Evolutionary conservation across 2,329 filamentous ascomycete species (phyloP), one percentile per base, ranked within the genome.

Genomic region (Aspergillus ustus): DNA sequence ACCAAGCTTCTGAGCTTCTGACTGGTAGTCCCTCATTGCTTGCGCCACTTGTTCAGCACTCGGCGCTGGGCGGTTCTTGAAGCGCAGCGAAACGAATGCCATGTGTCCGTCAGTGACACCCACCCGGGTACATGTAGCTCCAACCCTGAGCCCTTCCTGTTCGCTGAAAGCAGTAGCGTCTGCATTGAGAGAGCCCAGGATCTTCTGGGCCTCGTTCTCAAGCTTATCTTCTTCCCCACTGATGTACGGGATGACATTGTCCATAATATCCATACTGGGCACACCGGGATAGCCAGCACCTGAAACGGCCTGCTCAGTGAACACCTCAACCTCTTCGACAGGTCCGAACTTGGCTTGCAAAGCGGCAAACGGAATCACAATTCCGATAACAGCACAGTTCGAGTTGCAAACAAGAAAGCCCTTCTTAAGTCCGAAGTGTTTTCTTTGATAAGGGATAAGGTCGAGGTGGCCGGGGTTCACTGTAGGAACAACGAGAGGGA

Each of bases 371-470:
- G 95, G 95, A 66, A 97, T 96, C 63, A 97, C 94, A 61, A 98
- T 87, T 52, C 94, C 94, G 71, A 98, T 97, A 73, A 97, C 94
- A 60, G 94, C 94, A 81, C 95, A 99, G 82, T 98, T 98, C 67
- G 92, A 96, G 83, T 98, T 98, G 85, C 94, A 98, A 63, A 97
- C 92, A 43, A 98, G 82, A 82, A 98, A 97, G 25, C 95, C 95
- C 79, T 91, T 93, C 65, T 90, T 82, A 49, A 97, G 83, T 29
- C 82, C 82, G 76, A 91, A 87, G 48, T 90, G 84, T 73, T 87
- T 84, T 65, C 91, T 86, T 81, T 98, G 94, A 78, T 96, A 89
- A n/a, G 91, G 89, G 74, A 98, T 94, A 64, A 97, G 85, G 73
- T 90, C 87, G 71, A 97, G 86, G 79, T 98, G 94, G 48, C 87